Evolutionary conservation across 2,329 filamentous ascomycete species (phyloP).

Genomic region (Aspergillus tanneri): DNA sequence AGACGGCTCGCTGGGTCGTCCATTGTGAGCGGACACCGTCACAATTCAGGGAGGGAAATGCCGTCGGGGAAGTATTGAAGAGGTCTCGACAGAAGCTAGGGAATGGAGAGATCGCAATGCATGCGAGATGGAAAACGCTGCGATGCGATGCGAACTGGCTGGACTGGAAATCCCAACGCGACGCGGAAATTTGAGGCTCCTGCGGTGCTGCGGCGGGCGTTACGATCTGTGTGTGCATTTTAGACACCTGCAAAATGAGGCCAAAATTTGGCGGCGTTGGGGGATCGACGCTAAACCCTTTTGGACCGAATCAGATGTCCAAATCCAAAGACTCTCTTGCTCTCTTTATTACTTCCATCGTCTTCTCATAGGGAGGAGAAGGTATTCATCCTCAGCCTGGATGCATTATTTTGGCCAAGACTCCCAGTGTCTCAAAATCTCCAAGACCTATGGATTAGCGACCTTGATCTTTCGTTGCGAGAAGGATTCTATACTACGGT

Average conservation of each 20-base stretch:
- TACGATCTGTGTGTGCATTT: conserved; percentile 13
- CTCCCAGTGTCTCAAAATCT: too few relatives aligned
- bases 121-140: conserved; percentile 11
- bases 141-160: conserved; percentile 3
- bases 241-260: conserved; percentile 24
- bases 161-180: conserved; percentile 25
- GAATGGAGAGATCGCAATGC: conserved; percentile 9
- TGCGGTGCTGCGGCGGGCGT: conserved; percentile 15
- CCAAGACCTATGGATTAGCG: too few relatives aligned
- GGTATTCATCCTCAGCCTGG: too few relatives aligned
- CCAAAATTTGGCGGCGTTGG: too few relatives aligned
- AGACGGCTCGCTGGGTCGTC: conserved; percentile 49
- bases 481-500: too few relatives aligned
- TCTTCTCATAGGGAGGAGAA: too few relatives aligned
- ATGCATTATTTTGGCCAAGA: too few relatives aligned
- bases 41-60: conserved; percentile 8
- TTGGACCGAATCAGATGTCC: too few relatives aligned
- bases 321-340: too few relatives aligned
- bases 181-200: conserved; percentile 39
- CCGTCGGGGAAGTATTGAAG: conserved; percentile 18
- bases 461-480: too few relatives aligned
- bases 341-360: too few relatives aligned
- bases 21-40: conserved; percentile 36
- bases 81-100: neutral
- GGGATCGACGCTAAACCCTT: neutral